Conservation (phyloP, 2,329 filamentous ascomycete genomes). For the Sporothrix pseudoabietina region DNA sequence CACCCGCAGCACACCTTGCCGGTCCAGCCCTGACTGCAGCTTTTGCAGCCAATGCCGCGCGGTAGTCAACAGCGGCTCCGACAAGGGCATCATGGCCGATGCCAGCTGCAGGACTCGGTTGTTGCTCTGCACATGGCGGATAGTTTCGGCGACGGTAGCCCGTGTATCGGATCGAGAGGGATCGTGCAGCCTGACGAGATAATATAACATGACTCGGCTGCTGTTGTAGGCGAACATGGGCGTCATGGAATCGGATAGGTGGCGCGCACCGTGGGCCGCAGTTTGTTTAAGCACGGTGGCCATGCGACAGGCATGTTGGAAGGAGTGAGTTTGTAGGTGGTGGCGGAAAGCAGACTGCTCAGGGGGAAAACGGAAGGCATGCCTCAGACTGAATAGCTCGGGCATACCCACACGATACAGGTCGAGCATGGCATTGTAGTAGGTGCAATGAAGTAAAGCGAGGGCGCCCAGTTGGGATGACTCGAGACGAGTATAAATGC, state of each 20-base stretch:
- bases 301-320: conserved; percentile 46
- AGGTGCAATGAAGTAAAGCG: conserved; percentile 51
- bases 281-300: conserved; percentile 46
- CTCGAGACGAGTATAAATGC: conserved; percentile 51
- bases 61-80: conserved; percentile 45
- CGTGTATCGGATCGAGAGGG: conserved; percentile 41
- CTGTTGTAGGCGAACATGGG: conserved; percentile 53
- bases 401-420: conserved; percentile 52
- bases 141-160: conserved; percentile 44
- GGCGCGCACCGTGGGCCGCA: conserved; percentile 45
- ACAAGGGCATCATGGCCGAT: conserved; percentile 45
- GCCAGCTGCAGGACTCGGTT: conserved; percentile 44
- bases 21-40: conserved; percentile 37
- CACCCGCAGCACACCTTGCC: background rate
- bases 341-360: conserved; percentile 45
- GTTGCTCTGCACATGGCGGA: conserved; percentile 47
- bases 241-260: conserved; percentile 49
- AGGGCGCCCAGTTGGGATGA: conserved; percentile 51
- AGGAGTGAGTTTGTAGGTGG: conserved; percentile 45
- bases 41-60: conserved; percentile 47
- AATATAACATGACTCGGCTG: conserved; percentile 52
- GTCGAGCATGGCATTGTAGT: conserved; percentile 51
- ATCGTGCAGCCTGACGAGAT: conserved; percentile 49
- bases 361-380: conserved; percentile 46
- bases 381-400: conserved; percentile 48